These are phyloP conservation scores for Microdochium paspali DNA, from an alignment of 2,329 filamentous ascomycete genomes.

Conservation along the genomic window DNA sequence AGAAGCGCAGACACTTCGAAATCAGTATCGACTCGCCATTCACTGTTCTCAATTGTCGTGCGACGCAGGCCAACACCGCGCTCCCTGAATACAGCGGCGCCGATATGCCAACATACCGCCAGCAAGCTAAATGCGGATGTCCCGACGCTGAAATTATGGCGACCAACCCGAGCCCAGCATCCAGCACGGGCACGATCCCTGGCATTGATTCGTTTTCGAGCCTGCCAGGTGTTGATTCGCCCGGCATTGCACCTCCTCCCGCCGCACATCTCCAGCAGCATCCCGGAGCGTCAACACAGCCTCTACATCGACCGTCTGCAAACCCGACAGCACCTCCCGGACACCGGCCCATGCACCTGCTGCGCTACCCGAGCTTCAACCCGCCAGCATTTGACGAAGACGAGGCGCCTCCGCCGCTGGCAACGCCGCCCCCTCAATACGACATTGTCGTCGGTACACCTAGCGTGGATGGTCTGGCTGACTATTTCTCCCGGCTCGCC, in stretches of 20 bases:
- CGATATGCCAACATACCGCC: conserved; percentile 41
- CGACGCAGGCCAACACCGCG: conserved; percentile 82
- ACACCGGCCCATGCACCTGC: conserved; percentile 70
- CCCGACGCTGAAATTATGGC: conserved; percentile 33
- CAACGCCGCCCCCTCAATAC: conserved; percentile 78
- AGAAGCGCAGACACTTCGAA: conserved; percentile 80
- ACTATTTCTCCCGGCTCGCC: conserved; percentile 78
- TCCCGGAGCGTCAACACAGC: conserved; percentile 10
- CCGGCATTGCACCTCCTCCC: conserved; percentile 37
- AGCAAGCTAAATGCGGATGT: conserved; percentile 42
- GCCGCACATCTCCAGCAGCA: conserved; percentile 42
- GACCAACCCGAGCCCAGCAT: conserved; percentile 59
- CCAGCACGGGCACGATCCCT: conserved; percentile 41
- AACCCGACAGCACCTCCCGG: conserved; percentile 12
- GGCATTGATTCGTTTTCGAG: conserved; percentile 5
- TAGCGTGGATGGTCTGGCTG: conserved; percentile 62
- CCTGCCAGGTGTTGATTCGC: conserved; percentile 10
- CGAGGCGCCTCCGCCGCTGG: conserved; percentile 56
- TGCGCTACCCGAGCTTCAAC: conserved; percentile 77
- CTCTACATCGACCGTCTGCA: conserved; percentile 12
- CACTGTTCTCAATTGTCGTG: conserved; percentile 84
- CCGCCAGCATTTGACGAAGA: conserved; percentile 83
- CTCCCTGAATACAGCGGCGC: conserved; percentile 64
- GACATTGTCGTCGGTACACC: conserved; percentile 65
- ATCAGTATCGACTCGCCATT: conserved; percentile 96